Conservation (phyloP, 2,329 filamentous ascomycete genomes). For the Microsporum audouinii region DNA sequence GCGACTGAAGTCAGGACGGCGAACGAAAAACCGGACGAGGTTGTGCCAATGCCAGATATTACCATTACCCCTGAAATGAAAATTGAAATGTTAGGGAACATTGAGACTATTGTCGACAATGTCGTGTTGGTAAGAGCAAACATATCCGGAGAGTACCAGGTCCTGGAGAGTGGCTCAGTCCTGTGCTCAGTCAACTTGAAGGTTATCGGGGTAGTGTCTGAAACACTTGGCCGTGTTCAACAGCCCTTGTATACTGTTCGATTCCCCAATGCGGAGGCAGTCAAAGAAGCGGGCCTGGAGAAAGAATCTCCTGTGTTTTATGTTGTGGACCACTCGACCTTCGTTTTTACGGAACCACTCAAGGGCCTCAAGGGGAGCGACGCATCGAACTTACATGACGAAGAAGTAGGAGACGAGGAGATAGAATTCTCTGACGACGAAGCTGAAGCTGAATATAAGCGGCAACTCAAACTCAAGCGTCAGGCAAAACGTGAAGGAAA, state of each 20-base stretch:
- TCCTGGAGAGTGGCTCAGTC: conserved; percentile 72
- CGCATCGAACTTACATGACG: conserved; percentile 88
- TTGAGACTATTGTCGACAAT: conserved; percentile 69
- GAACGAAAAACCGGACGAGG: conserved; percentile 60
- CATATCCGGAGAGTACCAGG: conserved; percentile 67
- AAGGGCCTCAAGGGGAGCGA: conserved; percentile 77
- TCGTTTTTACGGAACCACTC: conserved; percentile 75
- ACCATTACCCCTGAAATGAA: conserved; percentile 65
- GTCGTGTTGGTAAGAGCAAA: conserved; percentile 68
- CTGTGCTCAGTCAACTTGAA: conserved; percentile 65
- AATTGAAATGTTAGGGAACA: conserved; percentile 60
- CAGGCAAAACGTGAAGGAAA: conserved; percentile 42
- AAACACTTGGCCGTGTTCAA: conserved; percentile 75
- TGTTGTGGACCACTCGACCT: conserved; percentile 63
- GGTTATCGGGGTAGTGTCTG: conserved; percentile 70
- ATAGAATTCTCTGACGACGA: conserved; percentile 96
- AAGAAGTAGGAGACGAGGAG: conserved; percentile 76
- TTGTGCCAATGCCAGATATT: conserved; percentile 63
- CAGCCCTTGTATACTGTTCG: conserved; percentile 76
- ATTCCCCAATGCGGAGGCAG: conserved; percentile 58
- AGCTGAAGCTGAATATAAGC: conserved; percentile 73
- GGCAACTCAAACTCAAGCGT: conserved; percentile 55
- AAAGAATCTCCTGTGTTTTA: conserved; percentile 66
- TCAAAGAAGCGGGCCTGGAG: conserved; percentile 55
- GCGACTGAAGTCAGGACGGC: conserved; percentile 57